A percentile compares a stretch with the other conserved stretches of the same genome.
Conservation (phyloP, 2,329 filamentous ascomycete genomes). For the Hypomyces perniciosus region DNA sequence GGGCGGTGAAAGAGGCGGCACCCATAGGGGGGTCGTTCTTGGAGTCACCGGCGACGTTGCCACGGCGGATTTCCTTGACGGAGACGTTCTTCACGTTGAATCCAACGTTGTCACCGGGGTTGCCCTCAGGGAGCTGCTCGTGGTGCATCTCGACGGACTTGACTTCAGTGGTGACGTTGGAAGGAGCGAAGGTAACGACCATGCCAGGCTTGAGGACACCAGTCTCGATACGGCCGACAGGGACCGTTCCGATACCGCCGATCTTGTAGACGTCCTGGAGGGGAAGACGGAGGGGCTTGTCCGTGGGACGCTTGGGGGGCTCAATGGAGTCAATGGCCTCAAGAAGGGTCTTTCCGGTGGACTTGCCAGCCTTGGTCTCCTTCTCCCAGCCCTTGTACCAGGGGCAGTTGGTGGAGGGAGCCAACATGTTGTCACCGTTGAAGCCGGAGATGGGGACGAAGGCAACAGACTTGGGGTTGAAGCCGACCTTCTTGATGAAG, state of each 20-base stretch:
- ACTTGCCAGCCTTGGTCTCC: constrained; percentile 83
- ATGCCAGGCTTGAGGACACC: constrained; percentile 86
- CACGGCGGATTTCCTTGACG: constrained; percentile 99
- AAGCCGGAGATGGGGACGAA: constrained; percentile 99
- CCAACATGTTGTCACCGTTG: constrained; percentile 99
- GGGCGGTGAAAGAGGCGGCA: constrained; percentile 93
- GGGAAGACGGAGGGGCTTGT: constrained; percentile 99
- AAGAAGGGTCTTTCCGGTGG: constrained; percentile 92
- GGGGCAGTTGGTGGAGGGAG: constrained; percentile 83
- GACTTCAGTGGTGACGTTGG: constrained; percentile 99
- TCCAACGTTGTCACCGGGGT: constrained; percentile 99
- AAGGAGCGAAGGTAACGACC: constrained; percentile 97
- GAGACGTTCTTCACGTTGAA: constrained; percentile 99
- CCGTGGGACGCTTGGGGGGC: constrained; percentile 82
- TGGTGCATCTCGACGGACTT: constrained; percentile 99
- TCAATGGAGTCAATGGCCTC: constrained; percentile 98
- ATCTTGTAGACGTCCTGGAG: constrained; percentile 99
- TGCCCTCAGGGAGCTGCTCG: constrained; percentile 94
- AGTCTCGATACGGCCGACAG: constrained; percentile 99
- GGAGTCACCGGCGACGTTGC: constrained; percentile 99
- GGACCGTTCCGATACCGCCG: constrained; percentile 99
- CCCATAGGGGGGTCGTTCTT: constrained; percentile 97
- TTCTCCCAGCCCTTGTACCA: constrained; percentile 99
- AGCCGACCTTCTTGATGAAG: constrained; percentile 99
- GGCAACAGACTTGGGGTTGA: constrained; percentile 97